Percentiles rank a stretch among this genome's conserved stretches.
Evolutionary conservation across 306 rosid species (phyloP).

Genomic region (cucumber (Cucumis sativus)): Cucumber_9930_V3 NC_026656.2:2354501-2355000

Average conservation of each 20-base stretch:
- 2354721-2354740: slow-evolving; percentile 58
- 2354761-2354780: not conserved
- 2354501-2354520: slow-evolving; percentile 83
- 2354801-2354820: not conserved
- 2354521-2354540: slow-evolving; percentile 62
- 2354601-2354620: slow-evolving; percentile 95
- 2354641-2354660: slow-evolving; percentile 91
- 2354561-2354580: slow-evolving; percentile 73
- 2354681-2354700: slow-evolving; percentile 76
- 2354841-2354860: not conserved
- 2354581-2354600: slow-evolving; percentile 92
- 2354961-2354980: too few relatives aligned
- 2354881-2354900: not conserved
- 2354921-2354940: not conserved
- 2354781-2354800: too few relatives aligned
- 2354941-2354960: too few relatives aligned
- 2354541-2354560: slow-evolving; percentile 84
- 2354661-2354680: slow-evolving; percentile 97
- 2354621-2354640: slow-evolving; percentile 80
- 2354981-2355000: too few relatives aligned
- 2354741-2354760: slow-evolving; percentile 7
- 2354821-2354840: not conserved
- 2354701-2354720: slow-evolving; percentile 89
- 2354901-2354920: not conserved
- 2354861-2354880: not conserved